Evolutionary conservation across 2,329 filamentous ascomycete species (phyloP), one percentile per base, ranked within the genome.

Genomic region (Metarhizium anisopliae): DNA sequence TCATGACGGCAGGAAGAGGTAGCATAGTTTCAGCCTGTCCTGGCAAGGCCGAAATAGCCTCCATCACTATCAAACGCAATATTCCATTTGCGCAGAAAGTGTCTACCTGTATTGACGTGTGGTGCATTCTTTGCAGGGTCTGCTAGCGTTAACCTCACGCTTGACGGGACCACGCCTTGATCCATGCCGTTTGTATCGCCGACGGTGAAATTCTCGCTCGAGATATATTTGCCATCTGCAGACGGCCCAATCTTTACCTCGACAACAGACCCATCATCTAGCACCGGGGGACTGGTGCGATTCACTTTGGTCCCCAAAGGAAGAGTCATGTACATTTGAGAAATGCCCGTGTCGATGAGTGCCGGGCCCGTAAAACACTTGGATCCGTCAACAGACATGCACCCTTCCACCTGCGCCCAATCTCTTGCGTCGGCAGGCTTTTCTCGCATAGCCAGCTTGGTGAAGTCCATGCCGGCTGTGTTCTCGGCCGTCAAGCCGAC

Each of bases 201-300:
- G 65, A 69, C 61, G 56, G 49, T 52, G 29, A 55, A 51, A 4
- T 36, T 55, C 16, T 51, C 47, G 8, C 29, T 20, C 7, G 50
- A 49, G 14, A 30, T 36, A 20, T 36, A 51, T 16, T 25, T 14
- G 18, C 49, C 49, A 25, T 38, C 11, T 29, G 30, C 25, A 6
- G 13, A 4, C 5, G 18, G 50, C 3, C 54, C 49, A 29, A 55
- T 13, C 16, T 29, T 49, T 6, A 55, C 7, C 2, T 35, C 11
- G 8, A 51, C 40, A 2, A 29, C n/a, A 13, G 54, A 45, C 25
- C 38, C 54, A 30, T 51, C 38, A 25, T 51, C 49, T 8, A 51
- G 11, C 6, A 52, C 47, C 10, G 54, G 47, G 3, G 54, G 54
- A 20, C 47, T 32, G 36, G 54, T 52, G 20, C 50, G 53, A 5